Evolutionary conservation across 1,284 basidiomycete species (phyloP), one percentile per base, ranked within the genome.

Genomic region (Ceratobasidium sp.): DNA sequence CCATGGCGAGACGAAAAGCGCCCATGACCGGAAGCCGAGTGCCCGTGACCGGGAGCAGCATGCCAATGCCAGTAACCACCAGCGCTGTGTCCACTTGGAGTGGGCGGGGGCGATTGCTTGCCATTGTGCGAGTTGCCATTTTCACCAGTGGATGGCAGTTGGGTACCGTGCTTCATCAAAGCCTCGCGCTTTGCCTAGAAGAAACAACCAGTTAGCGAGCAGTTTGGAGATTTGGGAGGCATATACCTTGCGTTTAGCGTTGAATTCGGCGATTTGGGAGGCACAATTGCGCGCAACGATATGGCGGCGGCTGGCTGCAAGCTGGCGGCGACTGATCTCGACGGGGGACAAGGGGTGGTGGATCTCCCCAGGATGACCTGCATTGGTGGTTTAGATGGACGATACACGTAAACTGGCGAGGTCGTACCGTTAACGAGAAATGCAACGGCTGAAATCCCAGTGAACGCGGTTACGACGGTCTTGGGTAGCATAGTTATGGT

Each of bases 231-330:
- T 29, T 43, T 43, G 8, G 19, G 54, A 4, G 54, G 43, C 9
- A 63, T 24, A 19, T 24, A 72, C 68, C 56, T 72, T 72, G 24
- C 68, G 68, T 31, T 61, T 72, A 22, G 68, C 68, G n/a, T 72
- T 72, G 29, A 72, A 72, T 43, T 72, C 68, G 11, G 68, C 68
- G 46, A 72, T 72, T 22, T 72, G 68, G 29, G 68, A 41, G 9
- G 68, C 68, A 51, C 68, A 72, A 27, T 72, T 72, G 56, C 68
- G 68, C 14, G 68, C 68, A 16, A 59, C 56, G 1, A 72, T 2
- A 46, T 72, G 68, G 19, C 68, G 68, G 29, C 61, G 59, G 68
- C 61, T 72, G 14, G 68, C 68, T 37, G 58, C 56, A 8, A 72
- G 54, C 37, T 72, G 68, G 29, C 68, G 68, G 51, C 41, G 41